Evolutionary conservation across 805 yeast genomes (phyloP), one percentile per base, ranked within the genome.

Genomic region (Hanseniaspora taiwanica): DNA sequence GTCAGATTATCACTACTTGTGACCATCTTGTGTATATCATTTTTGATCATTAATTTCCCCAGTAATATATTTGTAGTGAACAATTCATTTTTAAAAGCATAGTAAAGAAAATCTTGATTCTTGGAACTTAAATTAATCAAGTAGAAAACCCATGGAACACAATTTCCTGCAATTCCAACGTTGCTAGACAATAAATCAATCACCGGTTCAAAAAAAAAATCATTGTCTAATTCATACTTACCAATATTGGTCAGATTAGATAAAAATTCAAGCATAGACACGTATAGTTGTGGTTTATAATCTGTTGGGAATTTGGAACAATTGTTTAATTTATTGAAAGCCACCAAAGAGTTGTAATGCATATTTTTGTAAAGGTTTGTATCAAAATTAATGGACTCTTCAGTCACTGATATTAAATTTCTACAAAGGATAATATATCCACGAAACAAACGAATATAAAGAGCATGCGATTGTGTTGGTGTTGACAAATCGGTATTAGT

Each of bases 31-130:
- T 14, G 3, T 9, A 5, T 29, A 29, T 29, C 33, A 29, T n/a
- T n/a, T 16, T 4, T 29, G 6, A 29, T 4, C 13, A n/a, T 16
- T 4, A 18, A 18, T n/a, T 16, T n/a, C 16, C 18, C 6, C 4
- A 40, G 16, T 5, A 37, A 33, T 7, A 37, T 21, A 4, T 20
- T 18, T 9, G 19, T 35, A 27, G 32, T 40, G 13, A 40, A 41
- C 1, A 14, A 8, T 6, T 25, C 19, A 16, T 31, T 35, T 27
- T 37, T 37, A 12, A 41, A 37, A 1, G 40, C 35, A 19, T 41
- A 41, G 24, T 41, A 40, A 10, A 41, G 20, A 27, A 41, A 41
- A 21, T 21, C 35, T 20, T 41, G 40, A 9, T 41, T 41, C 23
- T 41, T 41, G 20, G 14, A 21, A 6, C 27, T 12, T 20, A 41